phyloP scores from a whole-genome alignment of 2,329 filamentous ascomycete species.

The Paraphaeosphaeria sporulosa region DNA sequence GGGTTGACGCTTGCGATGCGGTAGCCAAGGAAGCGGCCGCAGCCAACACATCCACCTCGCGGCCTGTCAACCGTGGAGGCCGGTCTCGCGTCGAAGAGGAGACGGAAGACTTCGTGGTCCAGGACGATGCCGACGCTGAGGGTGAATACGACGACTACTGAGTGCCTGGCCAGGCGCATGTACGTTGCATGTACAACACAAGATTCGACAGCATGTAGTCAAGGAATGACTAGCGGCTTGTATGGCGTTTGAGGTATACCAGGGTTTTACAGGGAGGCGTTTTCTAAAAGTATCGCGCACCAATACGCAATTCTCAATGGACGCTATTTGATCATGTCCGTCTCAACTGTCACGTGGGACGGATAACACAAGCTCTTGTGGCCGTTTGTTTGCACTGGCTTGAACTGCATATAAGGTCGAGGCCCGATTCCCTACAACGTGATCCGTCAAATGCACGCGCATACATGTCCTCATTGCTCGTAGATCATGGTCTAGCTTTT shows the following conservation, averaged over 20 bases:
- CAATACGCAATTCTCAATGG: background rate
- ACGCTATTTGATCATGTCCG: background rate
- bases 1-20: constrained; percentile 91
- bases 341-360: background rate
- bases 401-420: background rate
- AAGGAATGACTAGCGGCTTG: constrained; percentile 24
- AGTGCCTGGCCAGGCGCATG: constrained; percentile 1
- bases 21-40: constrained; percentile 68
- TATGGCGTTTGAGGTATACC: constrained; percentile 37
- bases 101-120: constrained; percentile 42
- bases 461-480: constrained; percentile 13
- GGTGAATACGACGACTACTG: constrained; percentile 41
- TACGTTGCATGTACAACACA: constrained; percentile 22
- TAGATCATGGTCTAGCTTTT: constrained; percentile 5
- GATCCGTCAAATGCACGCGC: background rate
- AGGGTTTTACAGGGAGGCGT: constrained; percentile 15
- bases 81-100: constrained; percentile 36
- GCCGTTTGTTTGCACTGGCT: background rate
- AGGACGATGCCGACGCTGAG: constrained; percentile 50
- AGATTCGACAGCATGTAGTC: constrained; percentile 3
- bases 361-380: background rate
- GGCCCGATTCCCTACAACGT: background rate
- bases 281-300: background rate
- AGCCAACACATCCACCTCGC: constrained; percentile 42
- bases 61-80: constrained; percentile 36